These are phyloP conservation scores for Dalbergia cultrata DNA, from an alignment of 306 rosid species.

Conservation along the genomic window DNA sequence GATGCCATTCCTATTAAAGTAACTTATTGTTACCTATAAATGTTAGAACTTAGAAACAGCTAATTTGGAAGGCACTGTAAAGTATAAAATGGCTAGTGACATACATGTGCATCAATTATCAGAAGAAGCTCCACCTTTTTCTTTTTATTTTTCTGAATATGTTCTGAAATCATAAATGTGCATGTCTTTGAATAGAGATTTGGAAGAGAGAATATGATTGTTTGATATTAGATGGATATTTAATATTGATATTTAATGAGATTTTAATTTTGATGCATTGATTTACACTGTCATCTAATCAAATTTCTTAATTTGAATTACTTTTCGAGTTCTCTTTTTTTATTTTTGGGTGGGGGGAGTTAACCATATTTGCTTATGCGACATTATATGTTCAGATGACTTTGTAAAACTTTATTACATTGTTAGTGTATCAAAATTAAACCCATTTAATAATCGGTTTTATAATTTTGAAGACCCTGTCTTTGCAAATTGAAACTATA, in stretches of 20 bases:
- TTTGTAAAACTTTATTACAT: too few relatives aligned
- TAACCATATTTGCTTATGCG: too few relatives aligned
- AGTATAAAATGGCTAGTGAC: background rate
- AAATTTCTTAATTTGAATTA: too few relatives aligned
- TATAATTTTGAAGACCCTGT: constrained; percentile 10
- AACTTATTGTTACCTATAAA: constrained; percentile 14
- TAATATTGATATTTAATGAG: background rate
- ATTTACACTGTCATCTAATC: too few relatives aligned
- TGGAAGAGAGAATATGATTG: constrained; percentile 5
- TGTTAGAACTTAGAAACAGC: background rate
- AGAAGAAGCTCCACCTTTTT: background rate
- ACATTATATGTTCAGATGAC: too few relatives aligned
- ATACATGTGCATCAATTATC: background rate
- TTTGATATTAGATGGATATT: background rate
- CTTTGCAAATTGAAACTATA: constrained; percentile 12
- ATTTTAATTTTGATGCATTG: too few relatives aligned
- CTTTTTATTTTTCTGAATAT: background rate
- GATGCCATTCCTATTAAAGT: background rate
- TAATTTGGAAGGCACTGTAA: background rate
- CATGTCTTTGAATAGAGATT: background rate
- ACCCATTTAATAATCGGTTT: too few relatives aligned
- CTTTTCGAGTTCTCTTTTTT: too few relatives aligned
- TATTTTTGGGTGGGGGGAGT: too few relatives aligned
- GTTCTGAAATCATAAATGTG: background rate
- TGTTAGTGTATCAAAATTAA: too few relatives aligned